Base-by-base conservation (phyloP, 495 filamentous ascomycete species). In the Xylaria telfairii region DNA sequence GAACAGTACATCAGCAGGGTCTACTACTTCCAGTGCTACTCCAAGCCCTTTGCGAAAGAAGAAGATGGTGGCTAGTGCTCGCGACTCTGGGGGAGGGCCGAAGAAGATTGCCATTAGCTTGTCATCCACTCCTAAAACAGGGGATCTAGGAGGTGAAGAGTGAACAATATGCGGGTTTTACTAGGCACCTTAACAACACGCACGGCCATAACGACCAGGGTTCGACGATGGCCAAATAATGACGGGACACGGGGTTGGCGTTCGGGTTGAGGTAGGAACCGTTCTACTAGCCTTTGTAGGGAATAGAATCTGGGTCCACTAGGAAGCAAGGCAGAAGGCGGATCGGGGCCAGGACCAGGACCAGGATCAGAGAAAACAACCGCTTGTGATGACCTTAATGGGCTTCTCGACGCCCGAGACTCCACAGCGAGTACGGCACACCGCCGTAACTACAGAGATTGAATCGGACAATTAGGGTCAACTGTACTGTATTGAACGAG, bases 101-200 rank as follows among this genome's bases (percentile, higher is more conserved):
- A 83, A 77, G 60, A 84, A 84, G 75, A 84, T 86, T 60, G 75
- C 84, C 19, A 84, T 86, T 54, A 85, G 78, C 65, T 75, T 86
- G 56, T 82, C 82, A 49, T 69, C 80, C 1, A 71, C 73, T 13
- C 63, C 81, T 4, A 85, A 83, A 72, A 51, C 72, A 19, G 74
- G 71, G 0, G 72, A 70, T 46, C 46, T 64, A 17, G 77, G 72
- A 39, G 53, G 67, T 3, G 71, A 75, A 32, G 65, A 74, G 30
- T 72, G 72, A 70, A 70, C 68, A 4, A 68, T 71, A 59, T 68
- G 75, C 24, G 67, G 42, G 53, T 74, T 67, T 72, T 69, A 60
- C 71, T 49, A 21, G 49, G 60, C 44, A 44, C 19, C 37, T 65
- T 57, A 26, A 6, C 51, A 26, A 6, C 51, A 62, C 34, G 12